Conservation (phyloP, 331 rosid species). For the Erythrophleum ivorense region DNA sequence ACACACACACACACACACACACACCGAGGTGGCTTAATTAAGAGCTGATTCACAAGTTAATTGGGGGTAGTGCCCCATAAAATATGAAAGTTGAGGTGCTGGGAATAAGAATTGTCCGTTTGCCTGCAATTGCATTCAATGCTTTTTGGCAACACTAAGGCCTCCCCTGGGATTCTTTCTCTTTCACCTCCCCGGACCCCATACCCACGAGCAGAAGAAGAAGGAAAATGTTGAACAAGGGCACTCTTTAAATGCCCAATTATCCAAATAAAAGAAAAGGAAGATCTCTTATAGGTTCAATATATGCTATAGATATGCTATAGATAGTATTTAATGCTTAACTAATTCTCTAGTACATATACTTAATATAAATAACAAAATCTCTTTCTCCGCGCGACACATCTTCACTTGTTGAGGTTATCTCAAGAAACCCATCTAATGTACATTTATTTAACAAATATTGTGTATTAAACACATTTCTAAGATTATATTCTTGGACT, state of each 20-base stretch:
- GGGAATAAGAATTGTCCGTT: slow-evolving; percentile 37
- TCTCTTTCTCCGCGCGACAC: neutral
- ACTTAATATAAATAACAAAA: neutral
- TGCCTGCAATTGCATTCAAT: slow-evolving; percentile 50
- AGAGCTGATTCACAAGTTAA: neutral
- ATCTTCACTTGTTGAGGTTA: neutral
- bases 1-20: too few species aligned
- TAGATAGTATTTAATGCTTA: neutral
- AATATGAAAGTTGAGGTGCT: neutral
- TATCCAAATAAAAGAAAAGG: too few species aligned
- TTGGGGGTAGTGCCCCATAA: neutral
- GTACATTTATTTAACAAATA: too few species aligned
- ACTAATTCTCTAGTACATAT: neutral
- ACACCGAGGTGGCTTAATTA: too few species aligned
- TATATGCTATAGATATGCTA: too few species aligned
- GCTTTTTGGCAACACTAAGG: slow-evolving; percentile 44
- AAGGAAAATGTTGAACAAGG: too few species aligned
- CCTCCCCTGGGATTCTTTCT: neutral
- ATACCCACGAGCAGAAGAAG: too few species aligned
- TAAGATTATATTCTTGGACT: too few species aligned
- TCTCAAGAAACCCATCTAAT: neutral
- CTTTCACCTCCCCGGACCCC: neutral
- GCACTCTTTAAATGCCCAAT: too few species aligned
- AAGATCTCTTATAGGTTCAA: too few species aligned
- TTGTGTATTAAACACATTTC: too few species aligned